A percentile compares a stretch with the other conserved stretches of the same genome.
phyloP scores from a whole-genome alignment of 192 early-diverging fungal genomes.

The Oehlia diaphana region DNA sequence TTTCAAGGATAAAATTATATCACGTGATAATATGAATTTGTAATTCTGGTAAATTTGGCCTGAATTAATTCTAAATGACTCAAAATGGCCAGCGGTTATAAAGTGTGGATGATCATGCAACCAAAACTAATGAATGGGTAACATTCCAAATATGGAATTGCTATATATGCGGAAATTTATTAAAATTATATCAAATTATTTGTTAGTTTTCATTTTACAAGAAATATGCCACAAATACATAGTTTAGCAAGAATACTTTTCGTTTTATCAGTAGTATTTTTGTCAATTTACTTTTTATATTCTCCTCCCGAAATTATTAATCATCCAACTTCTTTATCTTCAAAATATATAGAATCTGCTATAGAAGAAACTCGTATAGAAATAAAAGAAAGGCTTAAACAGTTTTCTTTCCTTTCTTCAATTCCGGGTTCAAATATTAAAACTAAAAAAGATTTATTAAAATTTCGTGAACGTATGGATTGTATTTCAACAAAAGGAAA shows the following conservation, averaged over 20 bases:
- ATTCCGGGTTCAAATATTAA: constrained; percentile 6
- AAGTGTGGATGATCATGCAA: no score
- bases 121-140: no score
- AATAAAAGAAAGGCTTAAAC: background rate
- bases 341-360: background rate
- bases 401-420: background rate
- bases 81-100: no score
- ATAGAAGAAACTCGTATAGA: background rate
- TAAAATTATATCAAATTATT: no score
- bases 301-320: background rate
- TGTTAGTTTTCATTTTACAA: background rate
- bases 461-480: constrained; percentile 3
- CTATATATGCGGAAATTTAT: no score
- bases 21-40: no score
- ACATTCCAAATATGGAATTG: no score
- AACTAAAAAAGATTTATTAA: background rate
- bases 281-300: constrained; percentile 10
- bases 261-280: background rate
- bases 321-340: background rate
- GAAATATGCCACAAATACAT: background rate
- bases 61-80: no score
- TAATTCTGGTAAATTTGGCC: no score
- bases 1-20: no score
- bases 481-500: constrained; percentile 4
- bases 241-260: background rate